phyloP scores from a whole-genome alignment of 2,329 filamentous ascomycete genomes.

The Hypomyces perniciosus region DNA sequence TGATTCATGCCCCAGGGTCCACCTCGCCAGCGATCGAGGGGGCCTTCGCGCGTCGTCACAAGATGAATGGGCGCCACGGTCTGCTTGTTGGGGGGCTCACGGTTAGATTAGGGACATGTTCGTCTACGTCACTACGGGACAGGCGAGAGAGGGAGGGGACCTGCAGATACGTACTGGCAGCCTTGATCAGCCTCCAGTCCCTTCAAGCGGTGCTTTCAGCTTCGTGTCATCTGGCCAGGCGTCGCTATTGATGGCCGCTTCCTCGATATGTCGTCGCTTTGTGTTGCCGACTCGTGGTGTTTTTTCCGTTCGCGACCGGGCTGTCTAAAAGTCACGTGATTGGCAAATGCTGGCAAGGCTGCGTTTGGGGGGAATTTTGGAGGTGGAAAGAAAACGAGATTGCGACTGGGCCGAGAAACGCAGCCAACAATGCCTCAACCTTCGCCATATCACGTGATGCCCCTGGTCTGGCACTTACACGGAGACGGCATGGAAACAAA shows the following conservation, averaged over 20 bases:
- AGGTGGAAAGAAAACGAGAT: slow-evolving; percentile 13
- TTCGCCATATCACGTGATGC: slow-evolving; percentile 24
- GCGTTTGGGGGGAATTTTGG: slow-evolving; percentile 9
- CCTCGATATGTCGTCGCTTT: slow-evolving; percentile 16
- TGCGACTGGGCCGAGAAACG: slow-evolving; percentile 6
- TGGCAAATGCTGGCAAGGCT: slow-evolving; percentile 15
- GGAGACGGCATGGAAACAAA: not conserved
- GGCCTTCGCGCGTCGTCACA: slow-evolving; percentile 45
- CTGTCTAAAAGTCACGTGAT: slow-evolving; percentile 29
- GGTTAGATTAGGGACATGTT: not conserved
- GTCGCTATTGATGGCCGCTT: slow-evolving; percentile 18
- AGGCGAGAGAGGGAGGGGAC: slow-evolving; percentile 4
- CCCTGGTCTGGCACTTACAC: slow-evolving; percentile 20
- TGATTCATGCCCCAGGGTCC: slow-evolving; percentile 51
- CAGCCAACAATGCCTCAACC: slow-evolving; percentile 18
- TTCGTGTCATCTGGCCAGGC: slow-evolving; percentile 24
- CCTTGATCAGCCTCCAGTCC: slow-evolving; percentile 24
- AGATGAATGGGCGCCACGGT: slow-evolving; percentile 52
- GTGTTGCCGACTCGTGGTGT: slow-evolving; percentile 17
- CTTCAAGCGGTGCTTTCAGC: slow-evolving; percentile 20
- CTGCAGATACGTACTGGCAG: slow-evolving; percentile 26
- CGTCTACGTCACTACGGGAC: not conserved
- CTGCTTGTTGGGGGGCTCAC: slow-evolving; percentile 11
- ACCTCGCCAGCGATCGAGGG: slow-evolving; percentile 52
- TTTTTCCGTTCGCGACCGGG: slow-evolving; percentile 21